phyloP scores from a whole-genome alignment of 2,329 filamentous ascomycete genomes.

The Hypoxylon sp. region DNA sequence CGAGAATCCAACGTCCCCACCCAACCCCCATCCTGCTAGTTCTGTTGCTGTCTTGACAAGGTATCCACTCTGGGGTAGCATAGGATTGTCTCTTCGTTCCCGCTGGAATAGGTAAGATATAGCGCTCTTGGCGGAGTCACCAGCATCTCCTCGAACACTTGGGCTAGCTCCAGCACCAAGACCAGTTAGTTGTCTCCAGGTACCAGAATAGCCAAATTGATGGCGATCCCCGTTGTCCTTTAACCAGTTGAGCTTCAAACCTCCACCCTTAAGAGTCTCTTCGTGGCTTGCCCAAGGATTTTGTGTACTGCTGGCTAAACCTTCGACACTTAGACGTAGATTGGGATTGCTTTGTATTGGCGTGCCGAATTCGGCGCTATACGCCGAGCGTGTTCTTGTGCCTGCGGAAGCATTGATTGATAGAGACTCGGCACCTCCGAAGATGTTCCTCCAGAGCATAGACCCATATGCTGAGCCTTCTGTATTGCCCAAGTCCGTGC shows the following conservation, averaged over 20 bases:
- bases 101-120: conserved; percentile 81
- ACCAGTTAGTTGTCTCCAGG: conserved; percentile 89
- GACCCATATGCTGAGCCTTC: conserved; percentile 95
- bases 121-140: conserved; percentile 89
- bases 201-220: conserved; percentile 79
- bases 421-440: conserved; percentile 91
- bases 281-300: conserved; percentile 96
- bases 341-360: conserved; percentile 88
- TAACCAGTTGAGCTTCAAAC: conserved; percentile 79
- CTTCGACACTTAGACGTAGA: conserved; percentile 79
- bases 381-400: conserved; percentile 89
- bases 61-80: conserved; percentile 84
- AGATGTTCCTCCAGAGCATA: conserved; percentile 86
- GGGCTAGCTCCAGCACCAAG: conserved; percentile 79
- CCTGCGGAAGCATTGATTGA: conserved; percentile 88
- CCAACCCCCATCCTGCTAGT: conserved; percentile 85
- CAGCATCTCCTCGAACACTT: conserved; percentile 83
- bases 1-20: conserved; percentile 91
- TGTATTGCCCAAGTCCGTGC: conserved; percentile 91
- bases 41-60: conserved; percentile 81
- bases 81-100: conserved; percentile 83
- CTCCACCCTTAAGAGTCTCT: conserved; percentile 82
- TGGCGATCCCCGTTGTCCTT: conserved; percentile 72
- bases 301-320: conserved; percentile 81
- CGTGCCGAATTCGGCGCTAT: conserved; percentile 84